Evolutionary conservation across 83 land plant species (phyloP).

Genomic region (Diphasiastrum complanatum): DNA sequence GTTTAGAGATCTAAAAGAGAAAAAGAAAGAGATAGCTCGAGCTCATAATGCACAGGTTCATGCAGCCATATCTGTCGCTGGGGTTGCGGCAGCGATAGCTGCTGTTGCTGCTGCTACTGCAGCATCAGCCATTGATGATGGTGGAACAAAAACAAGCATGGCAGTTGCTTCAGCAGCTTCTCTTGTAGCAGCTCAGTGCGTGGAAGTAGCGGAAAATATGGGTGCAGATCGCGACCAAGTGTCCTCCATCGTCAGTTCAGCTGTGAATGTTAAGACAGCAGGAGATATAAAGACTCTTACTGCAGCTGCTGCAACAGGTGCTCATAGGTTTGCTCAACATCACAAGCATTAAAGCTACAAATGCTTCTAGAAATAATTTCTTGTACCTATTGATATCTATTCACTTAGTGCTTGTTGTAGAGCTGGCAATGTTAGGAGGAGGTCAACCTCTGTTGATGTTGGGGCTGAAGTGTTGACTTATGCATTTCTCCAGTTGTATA

Average conservation of each 20-base stretch:
- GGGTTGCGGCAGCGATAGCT: slow-evolving; percentile 90
- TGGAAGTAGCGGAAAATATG: slow-evolving; percentile 88
- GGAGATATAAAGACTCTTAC: slow-evolving; percentile 97
- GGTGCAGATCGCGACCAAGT: slow-evolving; percentile 91
- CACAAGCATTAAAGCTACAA: background rate
- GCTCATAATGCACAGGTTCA: slow-evolving; percentile 93
- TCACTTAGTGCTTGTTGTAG: background rate
- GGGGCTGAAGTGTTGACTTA: too few relatives aligned
- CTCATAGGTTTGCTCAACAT: too few relatives aligned
- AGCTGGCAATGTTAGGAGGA: background rate
- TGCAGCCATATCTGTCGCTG: slow-evolving; percentile 92
- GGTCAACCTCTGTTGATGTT: background rate
- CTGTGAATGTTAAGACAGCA: slow-evolving; percentile 85
- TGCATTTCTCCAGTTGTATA: too few relatives aligned
- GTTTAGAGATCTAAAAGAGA: slow-evolving; percentile 82
- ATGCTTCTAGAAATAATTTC: background rate
- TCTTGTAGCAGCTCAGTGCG: slow-evolving; percentile 92
- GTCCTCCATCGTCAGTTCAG: slow-evolving; percentile 72
- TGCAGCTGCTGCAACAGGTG: slow-evolving; percentile 93
- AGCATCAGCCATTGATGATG: slow-evolving; percentile 38
- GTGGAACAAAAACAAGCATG: slow-evolving; percentile 53
- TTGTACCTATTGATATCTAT: background rate
- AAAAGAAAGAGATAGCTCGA: slow-evolving; percentile 77
- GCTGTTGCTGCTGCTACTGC: slow-evolving; percentile 87
- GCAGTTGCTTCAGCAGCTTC: slow-evolving; percentile 97